These are phyloP conservation scores for Thamnidium elegans DNA, from an alignment of 192 early-diverging fungal species.

Conservation along the genomic window DNA sequence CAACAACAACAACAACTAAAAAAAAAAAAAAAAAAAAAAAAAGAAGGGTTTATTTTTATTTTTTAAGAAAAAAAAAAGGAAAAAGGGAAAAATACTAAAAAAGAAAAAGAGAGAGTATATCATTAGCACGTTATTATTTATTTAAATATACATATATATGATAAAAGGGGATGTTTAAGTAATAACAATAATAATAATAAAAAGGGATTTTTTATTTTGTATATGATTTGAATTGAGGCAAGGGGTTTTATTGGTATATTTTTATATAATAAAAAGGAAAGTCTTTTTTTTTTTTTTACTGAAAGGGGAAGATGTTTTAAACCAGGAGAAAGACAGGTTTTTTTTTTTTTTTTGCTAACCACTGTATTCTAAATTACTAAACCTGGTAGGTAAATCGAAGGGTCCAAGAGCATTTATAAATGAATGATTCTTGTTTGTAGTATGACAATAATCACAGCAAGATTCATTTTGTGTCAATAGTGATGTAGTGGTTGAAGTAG, in stretches of 20 bases:
- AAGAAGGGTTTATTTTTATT: background rate
- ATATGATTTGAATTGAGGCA: constrained; percentile 3
- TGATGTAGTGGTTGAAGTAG: constrained; percentile 5
- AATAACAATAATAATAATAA: constrained; percentile 6
- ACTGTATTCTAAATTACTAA: too few species aligned
- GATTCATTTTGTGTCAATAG: background rate
- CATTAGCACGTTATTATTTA: background rate
- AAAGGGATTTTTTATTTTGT: background rate
- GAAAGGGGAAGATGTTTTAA: too few species aligned
- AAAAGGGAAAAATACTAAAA: background rate
- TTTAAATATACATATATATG: constrained; percentile 5
- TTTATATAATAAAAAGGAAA: too few species aligned
- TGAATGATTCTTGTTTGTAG: too few species aligned
- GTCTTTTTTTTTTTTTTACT: too few species aligned
- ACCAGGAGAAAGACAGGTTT: too few species aligned
- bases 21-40: background rate
- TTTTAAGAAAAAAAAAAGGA: constrained; percentile 1
- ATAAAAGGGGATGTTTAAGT: background rate
- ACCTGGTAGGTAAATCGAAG: too few species aligned
- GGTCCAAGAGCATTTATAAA: too few species aligned
- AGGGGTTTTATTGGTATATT: background rate
- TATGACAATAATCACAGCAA: too few species aligned
- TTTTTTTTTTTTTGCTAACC: too few species aligned
- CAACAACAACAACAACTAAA: background rate
- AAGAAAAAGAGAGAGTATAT: background rate